A percentile compares a stretch with the other conserved stretches of the same genome.
Evolutionary conservation across 2,329 filamentous ascomycete genomes (phyloP).

Genomic region (Stagonosporopsis tanaceti): DNA sequence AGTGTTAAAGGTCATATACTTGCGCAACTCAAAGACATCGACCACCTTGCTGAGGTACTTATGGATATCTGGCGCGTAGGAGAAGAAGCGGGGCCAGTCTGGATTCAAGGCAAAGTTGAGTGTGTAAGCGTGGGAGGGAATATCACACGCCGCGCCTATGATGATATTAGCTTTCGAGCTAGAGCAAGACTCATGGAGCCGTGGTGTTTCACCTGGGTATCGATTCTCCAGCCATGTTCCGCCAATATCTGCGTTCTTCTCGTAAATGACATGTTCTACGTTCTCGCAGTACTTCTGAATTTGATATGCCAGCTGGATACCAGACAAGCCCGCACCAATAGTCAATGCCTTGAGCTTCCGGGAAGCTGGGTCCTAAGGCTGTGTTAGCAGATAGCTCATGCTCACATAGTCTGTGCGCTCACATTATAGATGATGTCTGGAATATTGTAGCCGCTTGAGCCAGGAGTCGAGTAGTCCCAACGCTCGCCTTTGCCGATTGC

Average conservation of each 20-base stretch:
- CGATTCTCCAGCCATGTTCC: slow-evolving; percentile 58
- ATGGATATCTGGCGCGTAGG: slow-evolving; percentile 57
- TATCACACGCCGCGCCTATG: slow-evolving; percentile 54
- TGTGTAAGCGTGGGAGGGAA: slow-evolving; percentile 57
- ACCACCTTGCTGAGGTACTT: slow-evolving; percentile 60
- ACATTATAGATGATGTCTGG: slow-evolving; percentile 51
- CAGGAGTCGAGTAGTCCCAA: slow-evolving; percentile 55
- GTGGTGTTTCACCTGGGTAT: slow-evolving; percentile 37
- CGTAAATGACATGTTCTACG: slow-evolving; percentile 59
- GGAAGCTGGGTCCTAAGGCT: slow-evolving; percentile 22
- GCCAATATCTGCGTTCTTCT: slow-evolving; percentile 56
- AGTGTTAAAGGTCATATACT: slow-evolving; percentile 63
- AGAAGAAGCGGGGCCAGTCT: slow-evolving; percentile 59
- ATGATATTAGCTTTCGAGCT: slow-evolving; percentile 1
- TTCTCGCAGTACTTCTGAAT: slow-evolving; percentile 55
- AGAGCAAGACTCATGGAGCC: background rate
- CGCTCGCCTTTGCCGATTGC: slow-evolving; percentile 43
- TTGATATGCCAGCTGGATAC: slow-evolving; percentile 58
- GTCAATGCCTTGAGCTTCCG: slow-evolving; percentile 56
- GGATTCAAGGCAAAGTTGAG: slow-evolving; percentile 56
- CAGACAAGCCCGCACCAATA: slow-evolving; percentile 58
- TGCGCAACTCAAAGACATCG: slow-evolving; percentile 58
- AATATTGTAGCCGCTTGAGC: slow-evolving; percentile 53
- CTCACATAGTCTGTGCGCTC: background rate
- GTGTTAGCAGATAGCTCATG: background rate